phyloP scores from a whole-genome alignment of 2,329 filamentous ascomycete genomes.

The Aspergillus sp. region DNA sequence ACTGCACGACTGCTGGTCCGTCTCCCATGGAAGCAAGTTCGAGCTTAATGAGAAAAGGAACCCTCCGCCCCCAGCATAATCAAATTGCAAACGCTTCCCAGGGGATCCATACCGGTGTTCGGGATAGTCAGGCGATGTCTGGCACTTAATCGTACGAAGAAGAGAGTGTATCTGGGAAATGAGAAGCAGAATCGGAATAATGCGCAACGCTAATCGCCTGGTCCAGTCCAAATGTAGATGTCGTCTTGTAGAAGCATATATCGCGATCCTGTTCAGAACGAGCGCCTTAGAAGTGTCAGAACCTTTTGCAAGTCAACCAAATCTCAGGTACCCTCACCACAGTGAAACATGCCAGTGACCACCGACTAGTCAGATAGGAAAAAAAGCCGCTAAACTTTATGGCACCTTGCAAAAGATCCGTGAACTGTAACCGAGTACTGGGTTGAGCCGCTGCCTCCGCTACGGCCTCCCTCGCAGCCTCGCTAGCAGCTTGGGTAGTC shows the following conservation, averaged over 20 bases:
- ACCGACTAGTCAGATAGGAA: constrained; percentile 85
- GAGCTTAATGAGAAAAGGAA: constrained; percentile 73
- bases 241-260: constrained; percentile 86
- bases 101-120: constrained; percentile 68
- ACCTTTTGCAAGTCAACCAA: not conserved
- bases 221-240: constrained; percentile 75
- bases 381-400: constrained; percentile 83
- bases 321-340: constrained; percentile 54
- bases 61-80: constrained; percentile 68
- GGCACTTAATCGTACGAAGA: constrained; percentile 85
- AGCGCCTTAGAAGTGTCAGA: constrained; percentile 58
- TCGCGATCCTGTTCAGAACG: constrained; percentile 84
- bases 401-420: constrained; percentile 51
- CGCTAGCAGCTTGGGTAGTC: constrained; percentile 38
- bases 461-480: constrained; percentile 31
- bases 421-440: constrained; percentile 37
- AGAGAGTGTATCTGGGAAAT: constrained; percentile 66
- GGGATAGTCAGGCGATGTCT: constrained; percentile 75
- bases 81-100: constrained; percentile 63
- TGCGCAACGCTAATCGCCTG: constrained; percentile 67
- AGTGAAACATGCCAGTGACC: constrained; percentile 84
- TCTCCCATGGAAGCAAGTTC: constrained; percentile 68
- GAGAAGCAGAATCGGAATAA: constrained; percentile 70
- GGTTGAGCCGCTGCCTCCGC: constrained; percentile 32
- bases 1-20: constrained; percentile 72